Conservation (phyloP, 2,329 filamentous ascomycete species). For the Immersiporthe knoxdaviesiana region DNA sequence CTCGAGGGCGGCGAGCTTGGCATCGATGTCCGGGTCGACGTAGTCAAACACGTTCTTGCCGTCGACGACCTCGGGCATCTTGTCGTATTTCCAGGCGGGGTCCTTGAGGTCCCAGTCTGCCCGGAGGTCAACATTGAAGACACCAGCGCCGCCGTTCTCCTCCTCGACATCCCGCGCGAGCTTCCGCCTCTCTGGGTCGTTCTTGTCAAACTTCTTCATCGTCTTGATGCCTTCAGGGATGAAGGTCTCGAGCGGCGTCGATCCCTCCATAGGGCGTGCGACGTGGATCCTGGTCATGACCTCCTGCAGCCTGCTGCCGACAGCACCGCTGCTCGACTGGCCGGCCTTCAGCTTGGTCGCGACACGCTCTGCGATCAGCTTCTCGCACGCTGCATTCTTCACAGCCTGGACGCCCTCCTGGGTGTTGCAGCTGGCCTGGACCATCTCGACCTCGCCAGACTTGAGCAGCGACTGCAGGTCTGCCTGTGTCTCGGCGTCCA, state of each 20-base stretch:
- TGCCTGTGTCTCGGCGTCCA: conserved; percentile 77
- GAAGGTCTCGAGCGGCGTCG: conserved; percentile 72
- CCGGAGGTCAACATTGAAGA: conserved; percentile 92
- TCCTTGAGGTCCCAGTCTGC: conserved; percentile 86
- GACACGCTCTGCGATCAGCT: conserved; percentile 88
- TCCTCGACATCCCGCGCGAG: conserved; percentile 87
- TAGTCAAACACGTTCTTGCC: conserved; percentile 98
- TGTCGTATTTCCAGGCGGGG: conserved; percentile 94
- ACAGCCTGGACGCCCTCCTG: conserved; percentile 92
- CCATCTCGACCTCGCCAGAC: conserved; percentile 85
- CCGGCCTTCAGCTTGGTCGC: conserved; percentile 95
- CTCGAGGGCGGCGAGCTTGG: conserved; percentile 87
- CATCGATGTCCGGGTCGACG: conserved; percentile 94
- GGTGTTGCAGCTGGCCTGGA: conserved; percentile 93
- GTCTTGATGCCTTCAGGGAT: conserved; percentile 84
- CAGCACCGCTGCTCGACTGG: conserved; percentile 74
- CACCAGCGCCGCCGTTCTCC: conserved; percentile 91
- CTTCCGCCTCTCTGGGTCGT: conserved; percentile 79
- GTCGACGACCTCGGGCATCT: conserved; percentile 89
- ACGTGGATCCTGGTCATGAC: conserved; percentile 95
- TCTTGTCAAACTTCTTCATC: conserved; percentile 86
- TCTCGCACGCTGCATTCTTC: conserved; percentile 93
- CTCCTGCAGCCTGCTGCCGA: conserved; percentile 77
- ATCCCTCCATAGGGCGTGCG: conserved; percentile 85
- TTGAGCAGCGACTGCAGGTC: conserved; percentile 81